These are phyloP conservation scores for Pseudognaphalium luteoalbum DNA, from an alignment of 129 eudicot genomes.

Conservation along the genomic window DNA sequence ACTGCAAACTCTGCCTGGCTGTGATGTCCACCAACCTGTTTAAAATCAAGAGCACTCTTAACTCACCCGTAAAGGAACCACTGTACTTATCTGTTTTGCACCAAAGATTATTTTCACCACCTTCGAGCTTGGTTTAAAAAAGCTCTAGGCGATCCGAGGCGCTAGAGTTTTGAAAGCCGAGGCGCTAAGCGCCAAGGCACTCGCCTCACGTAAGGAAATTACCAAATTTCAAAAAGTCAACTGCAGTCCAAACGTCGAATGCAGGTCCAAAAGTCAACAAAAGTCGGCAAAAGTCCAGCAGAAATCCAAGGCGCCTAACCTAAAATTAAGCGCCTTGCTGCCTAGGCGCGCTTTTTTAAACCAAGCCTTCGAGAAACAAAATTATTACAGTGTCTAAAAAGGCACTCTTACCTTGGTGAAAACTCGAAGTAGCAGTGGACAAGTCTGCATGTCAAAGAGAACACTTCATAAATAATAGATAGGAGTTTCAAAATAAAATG, in stretches of 20 bases:
- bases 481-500: slow-evolving; percentile 14
- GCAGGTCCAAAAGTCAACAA: too few relatives aligned
- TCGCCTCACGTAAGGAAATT: too few relatives aligned
- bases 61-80: background rate
- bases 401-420: slow-evolving; percentile 70
- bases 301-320: too few relatives aligned
- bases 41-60: slow-evolving; percentile 15
- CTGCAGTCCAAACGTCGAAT: too few relatives aligned
- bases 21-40: slow-evolving; percentile 85
- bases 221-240: too few relatives aligned
- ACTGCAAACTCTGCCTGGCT: slow-evolving; percentile 67
- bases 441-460: slow-evolving; percentile 62
- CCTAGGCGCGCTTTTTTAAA: too few relatives aligned
- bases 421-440: slow-evolving; percentile 90
- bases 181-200: too few relatives aligned
- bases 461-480: slow-evolving; percentile 15
- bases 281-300: too few relatives aligned
- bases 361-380: background rate
- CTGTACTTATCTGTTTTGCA: background rate
- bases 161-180: too few relatives aligned
- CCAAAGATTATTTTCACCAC: background rate
- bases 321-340: too few relatives aligned
- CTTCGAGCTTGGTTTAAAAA: too few relatives aligned
- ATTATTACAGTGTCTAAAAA: background rate
- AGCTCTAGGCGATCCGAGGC: too few relatives aligned